phyloP scores from a whole-genome alignment of 495 filamentous ascomycete genomes.

The Penicillium malachiteum region DNA sequence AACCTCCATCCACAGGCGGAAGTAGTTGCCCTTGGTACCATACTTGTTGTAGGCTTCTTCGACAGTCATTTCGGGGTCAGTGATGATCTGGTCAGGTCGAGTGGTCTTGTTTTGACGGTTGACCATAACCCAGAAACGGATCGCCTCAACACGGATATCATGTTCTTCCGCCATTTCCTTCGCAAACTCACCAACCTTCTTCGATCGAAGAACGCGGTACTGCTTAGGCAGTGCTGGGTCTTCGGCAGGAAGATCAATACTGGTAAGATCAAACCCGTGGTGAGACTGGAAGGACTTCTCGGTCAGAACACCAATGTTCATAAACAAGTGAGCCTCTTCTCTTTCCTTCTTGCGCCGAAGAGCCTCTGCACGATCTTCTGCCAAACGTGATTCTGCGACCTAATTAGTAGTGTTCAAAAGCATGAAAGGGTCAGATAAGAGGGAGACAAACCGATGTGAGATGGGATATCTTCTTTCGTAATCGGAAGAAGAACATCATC shows the following conservation, averaged over 20 bases:
- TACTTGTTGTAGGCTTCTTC: constrained; percentile 74
- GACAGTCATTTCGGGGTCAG: constrained; percentile 72
- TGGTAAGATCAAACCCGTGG: constrained; percentile 81
- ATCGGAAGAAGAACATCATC: constrained; percentile 79
- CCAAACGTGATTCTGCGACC: constrained; percentile 60
- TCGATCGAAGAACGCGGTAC: constrained; percentile 69
- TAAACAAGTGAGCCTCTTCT: constrained; percentile 91
- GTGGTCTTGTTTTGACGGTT: constrained; percentile 97
- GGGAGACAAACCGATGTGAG: constrained; percentile 68
- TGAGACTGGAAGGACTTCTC: constrained; percentile 76
- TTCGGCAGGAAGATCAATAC: constrained; percentile 65
- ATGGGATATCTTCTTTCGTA: constrained; percentile 70
- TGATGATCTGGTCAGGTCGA: constrained; percentile 82
- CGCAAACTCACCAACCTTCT: constrained; percentile 72
- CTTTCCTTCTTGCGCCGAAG: constrained; percentile 78
- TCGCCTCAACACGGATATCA: constrained; percentile 52
- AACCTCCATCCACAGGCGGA: constrained; percentile 84
- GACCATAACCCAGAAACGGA: constrained; percentile 95
- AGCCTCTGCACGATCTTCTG: constrained; percentile 74
- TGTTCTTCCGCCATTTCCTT: constrained; percentile 66
- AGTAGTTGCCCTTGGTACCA: constrained; percentile 66
- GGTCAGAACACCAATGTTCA: constrained; percentile 75
- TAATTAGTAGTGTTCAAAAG: not conserved
- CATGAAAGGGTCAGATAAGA: not conserved
- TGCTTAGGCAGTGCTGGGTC: constrained; percentile 54